A percentile compares a stretch with the other conserved stretches of the same genome.
Conservation (phyloP, 208 protist species). For the Kentomonas sorsogonicus region DNA sequence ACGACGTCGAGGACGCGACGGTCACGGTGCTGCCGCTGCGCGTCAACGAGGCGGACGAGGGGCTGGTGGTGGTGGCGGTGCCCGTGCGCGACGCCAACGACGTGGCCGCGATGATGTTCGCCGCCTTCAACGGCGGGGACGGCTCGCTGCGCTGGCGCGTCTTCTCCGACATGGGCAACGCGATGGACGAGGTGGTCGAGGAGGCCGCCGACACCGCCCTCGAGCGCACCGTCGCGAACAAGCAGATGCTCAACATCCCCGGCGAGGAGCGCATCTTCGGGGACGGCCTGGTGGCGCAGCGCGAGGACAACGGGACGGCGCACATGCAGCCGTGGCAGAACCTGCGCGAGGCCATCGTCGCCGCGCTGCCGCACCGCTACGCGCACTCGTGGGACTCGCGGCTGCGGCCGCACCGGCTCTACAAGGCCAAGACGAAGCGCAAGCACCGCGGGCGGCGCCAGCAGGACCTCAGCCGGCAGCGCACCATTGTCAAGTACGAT, state of each 20-base stretch:
- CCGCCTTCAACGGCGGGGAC: constrained; percentile 60
- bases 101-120: constrained; percentile 45
- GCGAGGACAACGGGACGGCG: background rate
- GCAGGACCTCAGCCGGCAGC: background rate
- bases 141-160: constrained; percentile 72
- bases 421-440: constrained; percentile 20
- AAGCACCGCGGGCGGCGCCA: background rate
- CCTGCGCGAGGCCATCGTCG: constrained; percentile 70
- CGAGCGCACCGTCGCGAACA: constrained; percentile 7
- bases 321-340: constrained; percentile 61
- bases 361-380: constrained; percentile 78
- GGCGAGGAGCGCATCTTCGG: background rate
- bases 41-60: constrained; percentile 63
- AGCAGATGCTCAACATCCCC: background rate
- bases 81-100: constrained; percentile 22
- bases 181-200: constrained; percentile 54
- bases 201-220: constrained; percentile 19
- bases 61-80: constrained; percentile 60
- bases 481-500: constrained; percentile 40
- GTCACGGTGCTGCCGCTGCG: constrained; percentile 75
- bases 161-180: constrained; percentile 61
- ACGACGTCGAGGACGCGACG: constrained; percentile 34
- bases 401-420: constrained; percentile 64
- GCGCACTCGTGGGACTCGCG: constrained; percentile 76
- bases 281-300: background rate